Conservation (phyloP, 148 eudicot species). For the Suaeda aralocaspica region DNA sequence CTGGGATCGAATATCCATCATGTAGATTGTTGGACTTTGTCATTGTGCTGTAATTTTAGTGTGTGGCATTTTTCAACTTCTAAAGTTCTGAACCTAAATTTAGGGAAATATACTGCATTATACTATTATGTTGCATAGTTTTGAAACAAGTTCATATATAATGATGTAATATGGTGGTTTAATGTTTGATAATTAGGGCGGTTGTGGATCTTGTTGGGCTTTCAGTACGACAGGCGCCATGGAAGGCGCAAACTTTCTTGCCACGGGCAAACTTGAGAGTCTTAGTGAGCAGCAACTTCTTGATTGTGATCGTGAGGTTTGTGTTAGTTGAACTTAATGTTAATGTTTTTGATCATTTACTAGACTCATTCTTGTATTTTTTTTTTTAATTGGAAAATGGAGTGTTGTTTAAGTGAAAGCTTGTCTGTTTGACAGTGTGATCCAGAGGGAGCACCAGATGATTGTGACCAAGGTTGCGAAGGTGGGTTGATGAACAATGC, state of each 20-base stretch:
- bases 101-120: background rate
- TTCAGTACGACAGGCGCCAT: constrained; percentile 93
- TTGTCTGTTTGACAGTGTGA: constrained; percentile 43
- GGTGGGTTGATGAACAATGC: constrained; percentile 86
- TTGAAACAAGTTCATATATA: background rate
- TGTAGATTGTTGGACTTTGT: too few species aligned
- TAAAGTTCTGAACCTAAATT: background rate
- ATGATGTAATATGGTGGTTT: background rate
- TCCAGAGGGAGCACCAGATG: constrained; percentile 55
- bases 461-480: constrained; percentile 55
- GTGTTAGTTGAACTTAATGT: too few species aligned
- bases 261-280: constrained; percentile 84
- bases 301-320: constrained; percentile 95
- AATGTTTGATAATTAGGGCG: constrained; percentile 46
- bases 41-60: too few species aligned
- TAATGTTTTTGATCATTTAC: background rate
- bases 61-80: too few species aligned
- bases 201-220: constrained; percentile 97
- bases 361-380: background rate
- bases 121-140: background rate
- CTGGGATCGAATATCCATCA: too few species aligned
- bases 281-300: constrained; percentile 95
- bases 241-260: constrained; percentile 85
- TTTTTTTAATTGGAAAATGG: background rate
- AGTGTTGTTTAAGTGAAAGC: background rate